Conservation (phyloP, 2,329 filamentous ascomycete genomes). For the Westerdykella sp. region DNA sequence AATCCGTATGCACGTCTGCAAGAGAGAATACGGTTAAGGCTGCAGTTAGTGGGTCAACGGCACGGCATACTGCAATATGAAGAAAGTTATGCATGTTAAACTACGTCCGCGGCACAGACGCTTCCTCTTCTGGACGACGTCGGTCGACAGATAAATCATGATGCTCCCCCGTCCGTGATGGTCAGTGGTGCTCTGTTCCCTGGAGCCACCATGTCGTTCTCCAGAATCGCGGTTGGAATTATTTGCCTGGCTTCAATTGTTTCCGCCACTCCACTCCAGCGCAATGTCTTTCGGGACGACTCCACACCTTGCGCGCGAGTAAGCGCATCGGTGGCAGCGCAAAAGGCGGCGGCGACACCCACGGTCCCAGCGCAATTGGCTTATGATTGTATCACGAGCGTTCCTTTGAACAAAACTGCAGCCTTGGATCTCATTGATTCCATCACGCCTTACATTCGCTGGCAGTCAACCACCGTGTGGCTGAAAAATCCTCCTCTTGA, state of each 20-base stretch:
- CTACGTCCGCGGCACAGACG: too few relatives aligned
- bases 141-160: too few relatives aligned
- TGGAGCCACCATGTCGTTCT: constrained; percentile 20
- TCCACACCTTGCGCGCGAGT: constrained; percentile 31
- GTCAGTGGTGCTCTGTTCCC: not conserved
- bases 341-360: constrained; percentile 24
- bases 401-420: constrained; percentile 41
- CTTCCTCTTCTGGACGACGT: too few relatives aligned
- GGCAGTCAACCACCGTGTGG: constrained; percentile 43
- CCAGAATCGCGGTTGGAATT: constrained; percentile 17
- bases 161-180: not conserved
- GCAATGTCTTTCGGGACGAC: constrained; percentile 23
- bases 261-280: constrained; percentile 21
- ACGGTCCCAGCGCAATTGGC: constrained; percentile 41
- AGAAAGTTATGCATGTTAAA: too few relatives aligned
- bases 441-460: constrained; percentile 42
- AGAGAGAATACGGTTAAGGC: too few relatives aligned
- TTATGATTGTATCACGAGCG: constrained; percentile 42
- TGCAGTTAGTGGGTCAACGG: too few relatives aligned
- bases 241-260: constrained; percentile 24
- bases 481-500: constrained; percentile 43
- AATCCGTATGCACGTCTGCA: too few relatives aligned
- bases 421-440: constrained; percentile 39
- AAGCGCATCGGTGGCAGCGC: constrained; percentile 20
- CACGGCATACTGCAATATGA: too few relatives aligned